Conservation (phyloP, 2,329 filamentous ascomycete genomes). For the Sporothrix brunneoviolacea region DNA sequence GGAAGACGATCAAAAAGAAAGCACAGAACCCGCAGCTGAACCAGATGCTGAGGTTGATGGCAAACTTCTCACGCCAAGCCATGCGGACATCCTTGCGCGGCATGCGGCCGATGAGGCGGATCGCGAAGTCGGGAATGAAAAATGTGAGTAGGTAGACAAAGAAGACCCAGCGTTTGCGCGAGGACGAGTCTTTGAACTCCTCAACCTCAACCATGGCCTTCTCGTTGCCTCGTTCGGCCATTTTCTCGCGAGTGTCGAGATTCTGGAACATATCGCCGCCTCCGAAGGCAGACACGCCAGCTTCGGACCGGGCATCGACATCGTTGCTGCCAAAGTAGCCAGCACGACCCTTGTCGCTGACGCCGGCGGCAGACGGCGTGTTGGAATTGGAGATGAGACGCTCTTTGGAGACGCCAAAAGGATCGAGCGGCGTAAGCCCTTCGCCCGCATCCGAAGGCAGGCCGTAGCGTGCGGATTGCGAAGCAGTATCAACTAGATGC, state of each 20-base stretch:
- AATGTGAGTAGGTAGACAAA: conserved; percentile 79
- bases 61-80: conserved; percentile 95
- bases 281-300: conserved; percentile 83
- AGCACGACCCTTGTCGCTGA: conserved; percentile 64
- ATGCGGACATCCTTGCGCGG: conserved; percentile 83
- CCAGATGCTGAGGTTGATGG: conserved; percentile 98
- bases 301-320: conserved; percentile 80
- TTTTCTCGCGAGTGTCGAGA: conserved; percentile 84
- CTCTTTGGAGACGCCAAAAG: conserved; percentile 58
- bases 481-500: conserved; percentile 59
- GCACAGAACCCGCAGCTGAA: conserved; percentile 66
- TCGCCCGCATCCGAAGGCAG: conserved; percentile 56
- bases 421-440: conserved; percentile 51
- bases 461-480: conserved; percentile 47
- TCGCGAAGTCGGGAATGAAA: conserved; percentile 77
- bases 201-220: conserved; percentile 88
- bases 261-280: conserved; percentile 98
- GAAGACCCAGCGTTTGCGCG: conserved; percentile 85
- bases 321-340: conserved; percentile 78
- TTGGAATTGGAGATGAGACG: conserved; percentile 46
- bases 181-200: conserved; percentile 66
- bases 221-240: conserved; percentile 92
- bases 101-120: conserved; percentile 74
- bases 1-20: conserved; percentile 90
- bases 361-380: conserved; percentile 47